A percentile compares a stretch with the other conserved stretches of the same genome.
Conservation (phyloP, 2,329 filamentous ascomycete species). For the Penicillium olsonii region DNA sequence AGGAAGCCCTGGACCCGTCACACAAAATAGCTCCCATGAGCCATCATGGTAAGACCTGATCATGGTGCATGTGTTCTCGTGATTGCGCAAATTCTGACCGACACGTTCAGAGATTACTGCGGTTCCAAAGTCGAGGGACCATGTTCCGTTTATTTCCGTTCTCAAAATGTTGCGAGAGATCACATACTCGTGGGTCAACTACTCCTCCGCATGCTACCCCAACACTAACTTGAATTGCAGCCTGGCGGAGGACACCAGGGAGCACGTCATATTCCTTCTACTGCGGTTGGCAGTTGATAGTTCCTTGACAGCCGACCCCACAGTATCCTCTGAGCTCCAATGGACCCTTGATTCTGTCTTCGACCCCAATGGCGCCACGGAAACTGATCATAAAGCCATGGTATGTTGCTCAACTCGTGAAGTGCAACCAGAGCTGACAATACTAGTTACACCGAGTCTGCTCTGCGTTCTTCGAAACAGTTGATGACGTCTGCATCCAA, state of each 20-base stretch:
- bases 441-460: conserved; percentile 33
- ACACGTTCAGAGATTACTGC: conserved; percentile 12
- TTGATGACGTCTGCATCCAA: conserved; percentile 41
- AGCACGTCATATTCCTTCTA: conserved; percentile 34
- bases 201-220: background rate
- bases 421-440: conserved; percentile 11
- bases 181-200: conserved; percentile 31
- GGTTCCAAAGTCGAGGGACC: conserved; percentile 16
- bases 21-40: conserved; percentile 30
- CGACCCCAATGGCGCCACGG: conserved; percentile 26
- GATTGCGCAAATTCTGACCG: conserved; percentile 10
- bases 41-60: conserved; percentile 22
- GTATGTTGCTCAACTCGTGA: conserved; percentile 15
- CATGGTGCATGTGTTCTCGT: background rate
- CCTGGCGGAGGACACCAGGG: conserved; percentile 34
- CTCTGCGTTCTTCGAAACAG: conserved; percentile 33
- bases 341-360: conserved; percentile 32
- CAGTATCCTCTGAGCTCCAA: conserved; percentile 36
- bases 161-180: conserved; percentile 35
- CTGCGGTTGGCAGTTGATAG: conserved; percentile 42
- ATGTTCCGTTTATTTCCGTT: conserved; percentile 33
- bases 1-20: conserved; percentile 45
- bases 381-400: conserved; percentile 20
- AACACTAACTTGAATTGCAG: conserved; percentile 25
- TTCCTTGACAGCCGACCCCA: conserved; percentile 30